phyloP scores from a whole-genome alignment of 2,329 filamentous ascomycete species.

The Davidsoniella eucalypti region DNA sequence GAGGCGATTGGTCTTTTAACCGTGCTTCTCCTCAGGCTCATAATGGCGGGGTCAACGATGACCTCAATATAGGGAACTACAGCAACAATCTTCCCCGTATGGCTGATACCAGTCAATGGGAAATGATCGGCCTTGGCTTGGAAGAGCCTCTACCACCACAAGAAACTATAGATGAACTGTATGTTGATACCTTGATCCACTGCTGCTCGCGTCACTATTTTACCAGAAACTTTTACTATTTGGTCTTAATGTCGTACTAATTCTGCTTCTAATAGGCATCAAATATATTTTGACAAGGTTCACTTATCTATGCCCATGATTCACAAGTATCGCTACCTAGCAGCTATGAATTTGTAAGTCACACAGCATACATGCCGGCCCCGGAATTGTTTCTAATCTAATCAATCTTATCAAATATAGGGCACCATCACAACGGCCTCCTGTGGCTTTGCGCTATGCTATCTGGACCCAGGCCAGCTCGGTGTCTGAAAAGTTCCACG shows the following conservation, averaged over 20 bases:
- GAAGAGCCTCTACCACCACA: constrained; percentile 43
- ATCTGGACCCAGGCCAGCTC: constrained; percentile 94
- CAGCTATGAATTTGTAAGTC: constrained; percentile 64
- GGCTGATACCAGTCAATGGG: constrained; percentile 36
- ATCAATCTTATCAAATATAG: constrained; percentile 20
- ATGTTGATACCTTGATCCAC: constrained; percentile 15
- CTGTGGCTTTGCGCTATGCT: constrained; percentile 76
- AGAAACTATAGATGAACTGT: constrained; percentile 66
- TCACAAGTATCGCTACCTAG: constrained; percentile 72
- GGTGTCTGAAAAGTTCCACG: constrained; percentile 63
- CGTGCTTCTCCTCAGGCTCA: constrained; percentile 33
- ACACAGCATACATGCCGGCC: background rate
- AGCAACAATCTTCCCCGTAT: background rate
- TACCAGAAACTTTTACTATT: background rate
- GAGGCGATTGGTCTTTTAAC: constrained; percentile 28
- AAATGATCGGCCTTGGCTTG: constrained; percentile 46
- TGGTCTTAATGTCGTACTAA: background rate
- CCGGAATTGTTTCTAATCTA: too few species aligned
- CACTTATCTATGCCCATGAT: constrained; percentile 78
- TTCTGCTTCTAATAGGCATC: constrained; percentile 34
- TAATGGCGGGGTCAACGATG: background rate
- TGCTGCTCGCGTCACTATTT: background rate
- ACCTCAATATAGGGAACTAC: background rate
- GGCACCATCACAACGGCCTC: constrained; percentile 69
- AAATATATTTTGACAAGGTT: constrained; percentile 80